Evolutionary conservation across 192 early-diverging fungal genomes (phyloP), one percentile per base, ranked within the genome.

Genomic region (Obelidium mucronatum): DNA sequence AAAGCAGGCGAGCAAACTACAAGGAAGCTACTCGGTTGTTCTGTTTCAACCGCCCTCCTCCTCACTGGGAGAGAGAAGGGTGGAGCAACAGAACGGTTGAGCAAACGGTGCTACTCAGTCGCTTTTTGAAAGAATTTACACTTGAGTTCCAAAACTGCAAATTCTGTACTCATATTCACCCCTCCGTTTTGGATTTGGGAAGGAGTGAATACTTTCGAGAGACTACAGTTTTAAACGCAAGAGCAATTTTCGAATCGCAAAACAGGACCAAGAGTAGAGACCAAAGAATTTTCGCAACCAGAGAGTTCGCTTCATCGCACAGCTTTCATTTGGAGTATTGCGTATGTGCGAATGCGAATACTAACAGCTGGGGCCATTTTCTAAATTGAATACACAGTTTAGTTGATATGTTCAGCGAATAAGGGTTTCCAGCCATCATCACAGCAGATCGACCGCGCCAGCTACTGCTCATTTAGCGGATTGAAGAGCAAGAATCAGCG

Each of bases 41-140:
- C 63, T 0, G 19, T n/a, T n/a, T n/a, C n/a, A n/a, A n/a, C n/a
- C n/a, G n/a, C n/a, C n/a, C n/a, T n/a, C n/a, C n/a, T n/a, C n/a
- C 17, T 15, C 31, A 64, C 31, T 34, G 13, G 1, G 35, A 11
- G 62, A 13, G 62, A 64, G 26, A 39, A 51, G 30, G 42, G 42
- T 33, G 37, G n/a, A n/a, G n/a, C n/a, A 40, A 17, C 22, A 8
- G 48, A 58, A 8, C 55, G 24, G 22, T 8, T 31, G 55, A 58
- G 55, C 55, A 58, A 58, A 58, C 55, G 22, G 42, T 51, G 66
- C 66, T 67, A 67, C 66, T 67, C 66, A 51, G 44, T 67, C 51
- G 66, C 66, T 52, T 67, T 48, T 19, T 48, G 8, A n/a, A n/a
- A 22, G 22, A 58, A 58, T 58, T 28, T 8, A 0, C 55, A 58